These are phyloP conservation scores for Coemansia sp. DNA, from an alignment of 192 early-diverging fungal genomes.

Conservation along the genomic window DNA sequence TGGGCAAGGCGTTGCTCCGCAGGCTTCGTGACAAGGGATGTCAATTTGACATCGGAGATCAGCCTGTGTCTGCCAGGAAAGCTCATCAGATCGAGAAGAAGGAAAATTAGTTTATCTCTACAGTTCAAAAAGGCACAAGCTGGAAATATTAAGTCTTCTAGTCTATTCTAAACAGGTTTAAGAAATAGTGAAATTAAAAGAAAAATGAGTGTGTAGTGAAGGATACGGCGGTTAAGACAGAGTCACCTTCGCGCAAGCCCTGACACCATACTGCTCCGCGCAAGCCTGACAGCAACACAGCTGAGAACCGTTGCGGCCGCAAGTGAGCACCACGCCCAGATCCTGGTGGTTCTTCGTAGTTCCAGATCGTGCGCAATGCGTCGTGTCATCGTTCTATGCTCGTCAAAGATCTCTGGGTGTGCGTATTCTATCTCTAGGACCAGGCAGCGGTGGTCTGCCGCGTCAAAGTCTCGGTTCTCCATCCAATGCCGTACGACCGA, in stretches of 20 bases:
- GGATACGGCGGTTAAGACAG: background rate
- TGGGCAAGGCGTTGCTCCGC: constrained; percentile 70
- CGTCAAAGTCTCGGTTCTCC: constrained; percentile 65
- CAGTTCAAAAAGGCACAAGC: no score
- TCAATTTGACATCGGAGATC: constrained; percentile 48
- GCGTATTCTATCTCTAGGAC: constrained; percentile 58
- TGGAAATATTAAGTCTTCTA: no score
- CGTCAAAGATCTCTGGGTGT: constrained; percentile 24
- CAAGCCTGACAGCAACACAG: constrained; percentile 27
- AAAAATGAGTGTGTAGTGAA: background rate
- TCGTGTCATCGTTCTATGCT: constrained; percentile 27
- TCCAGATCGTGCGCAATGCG: constrained; percentile 25
- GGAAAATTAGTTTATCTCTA: background rate
- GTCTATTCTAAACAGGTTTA: no score
- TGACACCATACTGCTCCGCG: constrained; percentile 15
- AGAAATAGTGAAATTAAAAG: background rate
- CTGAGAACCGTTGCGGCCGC: constrained; percentile 24
- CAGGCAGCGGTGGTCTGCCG: constrained; percentile 74
- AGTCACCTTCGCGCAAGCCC: background rate
- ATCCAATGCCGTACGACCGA: constrained; percentile 54
- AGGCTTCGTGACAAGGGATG: constrained; percentile 66
- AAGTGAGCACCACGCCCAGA: constrained; percentile 48
- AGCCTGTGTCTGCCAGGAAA: constrained; percentile 5
- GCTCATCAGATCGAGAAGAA: constrained; percentile 3
- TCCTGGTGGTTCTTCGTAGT: constrained; percentile 17